phyloP scores from a whole-genome alignment of 106 monocot species.

The Dioscorea zingiberensis region DNA sequence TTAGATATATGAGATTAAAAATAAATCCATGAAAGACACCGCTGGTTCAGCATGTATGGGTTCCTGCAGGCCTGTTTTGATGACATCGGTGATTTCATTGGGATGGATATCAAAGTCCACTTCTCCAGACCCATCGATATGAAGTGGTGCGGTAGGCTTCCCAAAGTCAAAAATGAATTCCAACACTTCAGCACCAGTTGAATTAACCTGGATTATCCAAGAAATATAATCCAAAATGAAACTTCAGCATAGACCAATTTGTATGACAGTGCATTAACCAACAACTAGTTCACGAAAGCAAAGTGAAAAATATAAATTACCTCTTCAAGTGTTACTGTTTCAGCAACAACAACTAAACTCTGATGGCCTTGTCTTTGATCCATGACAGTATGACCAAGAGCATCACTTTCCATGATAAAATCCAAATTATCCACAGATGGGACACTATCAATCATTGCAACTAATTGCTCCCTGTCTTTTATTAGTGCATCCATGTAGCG shows the following conservation, averaged over 20 bases:
- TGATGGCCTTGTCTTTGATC: conserved; percentile 92
- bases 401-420: conserved; percentile 99
- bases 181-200: conserved; percentile 73
- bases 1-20: neutral
- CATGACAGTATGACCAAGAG: conserved; percentile 95
- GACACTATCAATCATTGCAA: conserved; percentile 97
- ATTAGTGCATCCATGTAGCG: conserved; percentile 95
- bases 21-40: conserved; percentile 25
- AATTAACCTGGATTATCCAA: conserved; percentile 61
- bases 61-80: conserved; percentile 70
- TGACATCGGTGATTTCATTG: conserved; percentile 79
- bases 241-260: too few species aligned
- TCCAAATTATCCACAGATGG: conserved; percentile 96
- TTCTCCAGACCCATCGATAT: conserved; percentile 72
- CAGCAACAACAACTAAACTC: conserved; percentile 83
- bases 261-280: too few species aligned
- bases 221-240: neutral
- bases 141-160: conserved; percentile 66
- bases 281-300: neutral
- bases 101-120: conserved; percentile 67
- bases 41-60: conserved; percentile 92
- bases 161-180: conserved; percentile 95
- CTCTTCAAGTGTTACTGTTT: conserved; percentile 94
- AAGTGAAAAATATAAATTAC: conserved; percentile 25
- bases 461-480: conserved; percentile 97